phyloP scores from a whole-genome alignment of 371 early-diverging fungal genomes.

The Rhizoclosmatium hyalinum region DNA sequence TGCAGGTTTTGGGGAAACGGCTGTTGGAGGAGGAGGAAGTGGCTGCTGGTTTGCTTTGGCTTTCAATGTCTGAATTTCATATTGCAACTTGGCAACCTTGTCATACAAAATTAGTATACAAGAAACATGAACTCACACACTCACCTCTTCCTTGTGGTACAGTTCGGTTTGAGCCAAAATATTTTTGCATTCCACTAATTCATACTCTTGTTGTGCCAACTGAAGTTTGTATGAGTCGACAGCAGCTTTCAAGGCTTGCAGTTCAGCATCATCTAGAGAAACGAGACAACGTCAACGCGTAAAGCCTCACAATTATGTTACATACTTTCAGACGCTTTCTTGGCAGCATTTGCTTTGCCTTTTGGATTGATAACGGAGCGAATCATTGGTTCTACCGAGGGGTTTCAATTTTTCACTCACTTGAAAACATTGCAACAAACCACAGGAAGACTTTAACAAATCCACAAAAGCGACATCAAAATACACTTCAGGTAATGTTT shows the following conservation, averaged over 20 bases:
- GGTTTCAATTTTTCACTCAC: background rate
- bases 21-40: constrained; percentile 35
- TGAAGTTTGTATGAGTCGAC: constrained; percentile 56
- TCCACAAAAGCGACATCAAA: constrained; percentile 86
- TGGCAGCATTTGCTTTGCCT: constrained; percentile 18
- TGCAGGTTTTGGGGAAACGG: constrained; percentile 37
- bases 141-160: constrained; percentile 26
- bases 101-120: background rate
- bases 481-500: constrained; percentile 57
- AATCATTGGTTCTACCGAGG: constrained; percentile 30
- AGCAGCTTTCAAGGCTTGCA: constrained; percentile 32
- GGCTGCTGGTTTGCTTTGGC: constrained; percentile 15
- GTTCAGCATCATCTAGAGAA: constrained; percentile 41
- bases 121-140: background rate
- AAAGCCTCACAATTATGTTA: background rate
- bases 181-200: constrained; percentile 41
- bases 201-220: constrained; percentile 56
- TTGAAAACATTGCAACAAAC: constrained; percentile 42
- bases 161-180: constrained; percentile 37
- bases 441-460: constrained; percentile 78
- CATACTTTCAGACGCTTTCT: constrained; percentile 14
- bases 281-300: background rate
- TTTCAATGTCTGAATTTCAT: constrained; percentile 9
- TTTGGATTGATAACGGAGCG: constrained; percentile 34
- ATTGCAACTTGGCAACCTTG: constrained; percentile 15